Base-by-base conservation (phyloP, 1,139 yeast genomes). In the Yamadazyma triangularis region DNA sequence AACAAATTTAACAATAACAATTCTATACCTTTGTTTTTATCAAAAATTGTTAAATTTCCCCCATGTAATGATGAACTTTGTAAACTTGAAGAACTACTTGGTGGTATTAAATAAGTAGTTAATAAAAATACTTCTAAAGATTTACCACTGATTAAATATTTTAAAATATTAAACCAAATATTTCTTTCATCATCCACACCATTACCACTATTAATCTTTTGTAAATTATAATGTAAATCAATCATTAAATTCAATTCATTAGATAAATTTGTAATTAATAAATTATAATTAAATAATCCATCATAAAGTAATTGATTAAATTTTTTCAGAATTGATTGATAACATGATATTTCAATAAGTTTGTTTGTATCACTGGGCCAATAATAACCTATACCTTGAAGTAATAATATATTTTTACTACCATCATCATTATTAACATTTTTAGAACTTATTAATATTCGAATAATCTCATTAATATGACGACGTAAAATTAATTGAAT, bases 11-110 rank as follows among this genome's bases (percentile, higher is more conserved):
- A 41, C 27, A 66, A 48, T 14, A 69, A 44, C 13, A 66, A 48
- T 40, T 70, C 75, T 19, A 70, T 60, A 1, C 73, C 73, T 41
- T 64, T 66, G 39, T 69, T 69, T 40, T 68, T 67, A 40, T 69
- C 74, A 33, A 67, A 67, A 2, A 64, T 64, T 3, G 73, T 64
- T 33, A 65, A 45, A 38, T 54, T 63, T 4, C 73, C 70, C 2
- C 72, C 70, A 39, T 63, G 69, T 9, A 52, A 45, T 5, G 68
- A 53, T 10, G 63, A 55, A 26, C 65, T 55, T 40, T 63, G 71
- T 30, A 64, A 49, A 34, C 67, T 60, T 4, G 71, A 57, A 24
- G 69, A 56, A n/a, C 63, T 60, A 32, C 48, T 60, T 4, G 74
- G 73, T 4, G 73, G 73, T 4, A 68, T 60, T 29, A 68, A 52